Base-by-base conservation (phyloP, 352 stramenopile genomes). In the Pythium sukuiense region DNA sequence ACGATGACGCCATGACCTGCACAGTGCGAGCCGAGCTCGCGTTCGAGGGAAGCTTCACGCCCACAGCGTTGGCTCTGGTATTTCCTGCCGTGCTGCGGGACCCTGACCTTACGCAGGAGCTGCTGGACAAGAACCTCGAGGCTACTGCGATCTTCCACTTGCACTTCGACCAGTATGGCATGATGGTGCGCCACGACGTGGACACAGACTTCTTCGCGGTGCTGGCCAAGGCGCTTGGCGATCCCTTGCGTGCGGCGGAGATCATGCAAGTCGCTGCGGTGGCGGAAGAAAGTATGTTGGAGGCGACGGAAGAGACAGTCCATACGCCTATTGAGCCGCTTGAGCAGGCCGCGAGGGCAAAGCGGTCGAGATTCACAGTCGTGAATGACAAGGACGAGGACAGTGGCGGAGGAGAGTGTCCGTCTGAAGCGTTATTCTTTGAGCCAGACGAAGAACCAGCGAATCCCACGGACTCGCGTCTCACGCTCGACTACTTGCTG, bases 1-100 rank as follows among this genome's bases (percentile, higher is more conserved):
- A 2, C 57, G 46, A 20, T 50, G 39, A 30, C 32, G 43, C 41
- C 27, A 57, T 29, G 41, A 39, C n/a, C 6, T 66, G 64, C 53
- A 32, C 68, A 5, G 53, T 72, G n/a, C 59, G 49, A 14, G 59
- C 52, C 16, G 33, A 54, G n/a, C 20, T 55, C 12, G 9, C 49
- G 12, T 54, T 65, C 61, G 37, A 62, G 32, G 61, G 61, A 1
- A 20, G 30, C 5, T 48, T 70, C 24, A 69, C 55, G 56, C 30
- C 32, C 9, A 12, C 30, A 3, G 60, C 61, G 30, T 30, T 72
- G n/a, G 24, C 30, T 0, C 26, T 53, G 5, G 61, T 65, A 29
- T 73, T 73, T 26, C 55, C 61, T 6, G 50, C 30, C 7, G 57
- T 56, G 30, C 45, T 63, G 2, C 13, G 11, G 20, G 35, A 67